phyloP scores from a whole-genome alignment of 495 filamentous ascomycete genomes.

The Arthonia radiata region DNA sequence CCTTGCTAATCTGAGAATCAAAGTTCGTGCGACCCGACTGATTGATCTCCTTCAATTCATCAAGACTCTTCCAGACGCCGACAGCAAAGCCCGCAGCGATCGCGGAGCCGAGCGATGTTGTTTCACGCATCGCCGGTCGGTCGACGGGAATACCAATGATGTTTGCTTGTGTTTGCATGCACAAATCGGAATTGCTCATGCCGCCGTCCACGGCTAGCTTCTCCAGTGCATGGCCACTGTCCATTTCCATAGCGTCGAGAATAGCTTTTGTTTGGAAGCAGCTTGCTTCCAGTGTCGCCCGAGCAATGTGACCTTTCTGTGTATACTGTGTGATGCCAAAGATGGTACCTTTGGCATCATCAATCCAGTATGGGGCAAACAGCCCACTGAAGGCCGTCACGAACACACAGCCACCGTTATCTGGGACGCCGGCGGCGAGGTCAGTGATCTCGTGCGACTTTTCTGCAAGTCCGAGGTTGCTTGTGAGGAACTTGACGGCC shows the following conservation, averaged over 20 bases:
- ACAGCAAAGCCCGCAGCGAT: conserved; percentile 81
- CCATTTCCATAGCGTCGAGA: conserved; percentile 81
- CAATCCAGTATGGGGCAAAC: conserved; percentile 97
- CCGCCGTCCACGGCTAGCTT: conserved; percentile 78
- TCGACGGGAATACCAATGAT: conserved; percentile 73
- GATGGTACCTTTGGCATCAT: conserved; percentile 54
- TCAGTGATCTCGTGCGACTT: conserved; percentile 60
- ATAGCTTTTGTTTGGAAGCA: conserved; percentile 94
- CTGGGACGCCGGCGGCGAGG: conserved; percentile 55
- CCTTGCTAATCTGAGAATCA: conserved; percentile 32
- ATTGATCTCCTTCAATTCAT: conserved; percentile 59
- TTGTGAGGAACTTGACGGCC: conserved; percentile 72
- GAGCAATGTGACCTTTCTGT: conserved; percentile 68
- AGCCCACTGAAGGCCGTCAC: conserved; percentile 91
- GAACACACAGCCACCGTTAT: conserved; percentile 80
- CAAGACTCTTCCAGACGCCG: conserved; percentile 55
- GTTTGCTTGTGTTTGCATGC: conserved; percentile 93
- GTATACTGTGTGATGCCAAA: conserved; percentile 88
- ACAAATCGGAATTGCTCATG: conserved; percentile 79
- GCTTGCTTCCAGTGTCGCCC: conserved; percentile 81
- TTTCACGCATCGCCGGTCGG: conserved; percentile 78
- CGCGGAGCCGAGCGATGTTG: conserved; percentile 77
- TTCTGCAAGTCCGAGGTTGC: conserved; percentile 68
- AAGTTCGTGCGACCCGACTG: conserved; percentile 51
- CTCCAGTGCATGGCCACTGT: conserved; percentile 53